These are phyloP conservation scores for Thelephora terrestris DNA, from an alignment of 1,284 basidiomycete species.

Conservation along the genomic window DNA sequence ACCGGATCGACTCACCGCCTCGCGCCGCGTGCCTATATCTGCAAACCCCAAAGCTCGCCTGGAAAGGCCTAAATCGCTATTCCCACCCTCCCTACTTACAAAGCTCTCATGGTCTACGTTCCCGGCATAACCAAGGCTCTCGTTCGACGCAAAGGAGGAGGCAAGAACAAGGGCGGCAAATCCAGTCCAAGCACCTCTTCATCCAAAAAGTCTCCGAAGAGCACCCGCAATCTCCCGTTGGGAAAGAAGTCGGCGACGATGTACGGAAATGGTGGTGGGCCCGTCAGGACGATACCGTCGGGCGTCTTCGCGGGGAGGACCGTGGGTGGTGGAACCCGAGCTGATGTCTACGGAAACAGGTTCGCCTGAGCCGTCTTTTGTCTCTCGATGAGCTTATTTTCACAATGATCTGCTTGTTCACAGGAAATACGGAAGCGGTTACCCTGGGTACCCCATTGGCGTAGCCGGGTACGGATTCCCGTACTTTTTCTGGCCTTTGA, in stretches of 20 bases:
- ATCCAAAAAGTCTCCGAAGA: constrained; percentile 7
- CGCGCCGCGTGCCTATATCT: no score
- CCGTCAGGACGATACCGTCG: constrained; percentile 24
- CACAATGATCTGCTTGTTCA: not conserved
- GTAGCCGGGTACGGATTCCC: constrained; percentile 40
- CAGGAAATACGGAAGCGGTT: constrained; percentile 50
- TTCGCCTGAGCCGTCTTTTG: constrained; percentile 15
- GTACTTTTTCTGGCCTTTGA: constrained; percentile 50
- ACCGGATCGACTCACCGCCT: no score
- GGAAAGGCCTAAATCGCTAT: no score
- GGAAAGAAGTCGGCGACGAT: constrained; percentile 19
- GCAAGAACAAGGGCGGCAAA: constrained; percentile 15
- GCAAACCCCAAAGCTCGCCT: no score
- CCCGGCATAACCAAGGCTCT: constrained; percentile 22
- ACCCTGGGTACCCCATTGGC: constrained; percentile 35
- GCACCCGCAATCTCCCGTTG: constrained; percentile 21
- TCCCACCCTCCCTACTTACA: no score
- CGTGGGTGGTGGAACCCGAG: constrained; percentile 31
- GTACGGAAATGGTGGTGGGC: constrained; percentile 30
- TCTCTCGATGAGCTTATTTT: not conserved
- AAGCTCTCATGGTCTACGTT: constrained; percentile 18
- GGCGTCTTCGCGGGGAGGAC: constrained; percentile 34
- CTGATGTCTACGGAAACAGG: constrained; percentile 30
- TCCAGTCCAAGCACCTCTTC: constrained; percentile 2
- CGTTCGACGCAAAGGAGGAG: constrained; percentile 17